These are phyloP conservation scores for Pseudocercospora vitis DNA, from an alignment of 2,329 filamentous ascomycete genomes.

Conservation along the genomic window DNA sequence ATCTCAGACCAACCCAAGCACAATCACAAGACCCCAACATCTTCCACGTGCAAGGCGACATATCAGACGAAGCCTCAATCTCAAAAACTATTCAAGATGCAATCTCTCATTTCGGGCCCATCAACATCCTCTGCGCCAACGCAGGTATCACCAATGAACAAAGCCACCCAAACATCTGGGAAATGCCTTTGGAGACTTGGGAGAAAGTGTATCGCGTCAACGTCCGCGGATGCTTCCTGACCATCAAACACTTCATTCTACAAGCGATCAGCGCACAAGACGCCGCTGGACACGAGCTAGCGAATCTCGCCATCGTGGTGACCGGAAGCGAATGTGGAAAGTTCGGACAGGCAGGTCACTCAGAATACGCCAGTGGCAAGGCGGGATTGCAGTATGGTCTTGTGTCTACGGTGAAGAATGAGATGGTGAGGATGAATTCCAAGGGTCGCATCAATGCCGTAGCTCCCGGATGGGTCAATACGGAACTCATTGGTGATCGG, in stretches of 20 bases:
- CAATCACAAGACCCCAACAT: constrained; percentile 39
- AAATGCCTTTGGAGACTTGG: constrained; percentile 53
- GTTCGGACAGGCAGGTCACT: constrained; percentile 53
- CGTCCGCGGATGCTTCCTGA: constrained; percentile 55
- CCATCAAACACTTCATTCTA: constrained; percentile 57
- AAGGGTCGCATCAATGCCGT: constrained; percentile 56
- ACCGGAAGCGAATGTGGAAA: constrained; percentile 55
- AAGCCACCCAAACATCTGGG: constrained; percentile 54
- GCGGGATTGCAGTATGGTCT: constrained; percentile 53
- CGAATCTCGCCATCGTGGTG: constrained; percentile 55
- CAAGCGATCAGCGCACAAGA: constrained; percentile 45
- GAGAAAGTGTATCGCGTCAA: constrained; percentile 54
- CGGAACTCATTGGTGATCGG: constrained; percentile 49
- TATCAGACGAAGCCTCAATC: constrained; percentile 51
- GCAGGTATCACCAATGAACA: constrained; percentile 54
- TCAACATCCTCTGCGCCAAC: constrained; percentile 56
- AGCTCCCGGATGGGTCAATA: constrained; percentile 52
- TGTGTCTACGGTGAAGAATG: constrained; percentile 55
- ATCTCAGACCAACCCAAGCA: constrained; percentile 43
- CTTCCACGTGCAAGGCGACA: constrained; percentile 49
- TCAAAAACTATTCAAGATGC: constrained; percentile 43
- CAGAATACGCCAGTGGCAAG: constrained; percentile 54
- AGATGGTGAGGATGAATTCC: constrained; percentile 53
- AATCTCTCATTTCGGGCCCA: constrained; percentile 48
- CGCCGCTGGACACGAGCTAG: constrained; percentile 40